phyloP scores from a whole-genome alignment of 768 basidiomycete genomes.

The Pleurotus tuber-regium region DNA sequence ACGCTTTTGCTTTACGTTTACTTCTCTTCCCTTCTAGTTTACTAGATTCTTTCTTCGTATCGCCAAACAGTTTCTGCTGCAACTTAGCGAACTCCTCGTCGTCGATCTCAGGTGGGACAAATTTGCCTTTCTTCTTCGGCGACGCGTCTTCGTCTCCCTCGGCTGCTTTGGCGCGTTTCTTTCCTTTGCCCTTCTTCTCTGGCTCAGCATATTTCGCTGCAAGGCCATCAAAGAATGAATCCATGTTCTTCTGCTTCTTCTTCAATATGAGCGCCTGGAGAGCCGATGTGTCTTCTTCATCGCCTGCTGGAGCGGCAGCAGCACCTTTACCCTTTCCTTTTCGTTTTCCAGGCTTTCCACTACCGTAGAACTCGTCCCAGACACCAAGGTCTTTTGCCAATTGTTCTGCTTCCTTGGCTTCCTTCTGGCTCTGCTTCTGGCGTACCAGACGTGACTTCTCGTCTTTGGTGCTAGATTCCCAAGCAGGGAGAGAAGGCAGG shows the following conservation, averaged over 20 bases:
- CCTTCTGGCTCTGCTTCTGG: constrained; percentile 70
- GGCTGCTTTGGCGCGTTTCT: constrained; percentile 49
- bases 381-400: constrained; percentile 86
- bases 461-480: constrained; percentile 75
- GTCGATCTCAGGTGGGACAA: constrained; percentile 53
- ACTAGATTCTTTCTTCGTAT: constrained; percentile 33
- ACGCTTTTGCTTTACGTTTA: constrained; percentile 34
- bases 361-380: constrained; percentile 92
- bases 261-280: constrained; percentile 82
- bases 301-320: constrained; percentile 32
- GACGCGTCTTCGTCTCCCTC: constrained; percentile 36
- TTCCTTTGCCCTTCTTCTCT: constrained; percentile 49
- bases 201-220: constrained; percentile 71
- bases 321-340: constrained; percentile 49
- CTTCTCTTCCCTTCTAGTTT: constrained; percentile 25
- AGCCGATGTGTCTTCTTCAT: constrained; percentile 62
- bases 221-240: constrained; percentile 71
- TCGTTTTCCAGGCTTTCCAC: constrained; percentile 61
- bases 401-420: constrained; percentile 81
- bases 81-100: constrained; percentile 64
- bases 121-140: constrained; percentile 49
- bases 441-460: constrained; percentile 75
- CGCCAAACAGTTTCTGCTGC: constrained; percentile 54
- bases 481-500: constrained; percentile 53
- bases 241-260: constrained; percentile 62